Conservation (phyloP, 345 rosid genomes). For the Lepidium africanum region DNA sequence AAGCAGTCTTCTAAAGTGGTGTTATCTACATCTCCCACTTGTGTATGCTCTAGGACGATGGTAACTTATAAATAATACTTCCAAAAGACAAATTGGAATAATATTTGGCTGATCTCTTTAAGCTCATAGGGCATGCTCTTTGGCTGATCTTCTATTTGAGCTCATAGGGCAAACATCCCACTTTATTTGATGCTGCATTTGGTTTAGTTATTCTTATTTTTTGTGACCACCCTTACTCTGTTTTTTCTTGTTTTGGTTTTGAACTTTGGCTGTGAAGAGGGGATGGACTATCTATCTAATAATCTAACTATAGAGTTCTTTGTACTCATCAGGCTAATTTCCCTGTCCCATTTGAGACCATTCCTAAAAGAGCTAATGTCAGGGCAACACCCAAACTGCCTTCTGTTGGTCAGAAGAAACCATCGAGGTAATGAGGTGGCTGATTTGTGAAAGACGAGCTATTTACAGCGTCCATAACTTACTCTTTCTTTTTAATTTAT, state of each 20-base stretch:
- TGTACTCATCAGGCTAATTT: conserved; percentile 38
- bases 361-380: conserved; percentile 36
- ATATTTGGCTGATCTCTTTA: background rate
- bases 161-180: background rate
- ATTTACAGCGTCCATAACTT: background rate
- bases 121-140: background rate
- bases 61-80: conserved; percentile 27
- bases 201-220: background rate
- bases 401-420: conserved; percentile 63
- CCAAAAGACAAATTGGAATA: background rate
- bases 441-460: background rate
- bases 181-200: background rate
- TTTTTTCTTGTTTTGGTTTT: too few species aligned
- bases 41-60: conserved; percentile 33
- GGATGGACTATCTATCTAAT: background rate
- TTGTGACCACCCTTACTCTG: background rate
- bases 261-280: background rate
- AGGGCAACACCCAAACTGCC: conserved; percentile 51
- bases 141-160: background rate
- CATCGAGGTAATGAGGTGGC: conserved; percentile 42
- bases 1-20: conserved; percentile 46
- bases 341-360: conserved; percentile 35
- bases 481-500: background rate
- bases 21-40: conserved; percentile 28
- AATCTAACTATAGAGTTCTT: background rate